Percentiles rank a stretch among this genome's conserved stretches.
Evolutionary conservation across 352 stramenopile genomes (phyloP).

Genomic region (Globisporangium splendens): DNA sequence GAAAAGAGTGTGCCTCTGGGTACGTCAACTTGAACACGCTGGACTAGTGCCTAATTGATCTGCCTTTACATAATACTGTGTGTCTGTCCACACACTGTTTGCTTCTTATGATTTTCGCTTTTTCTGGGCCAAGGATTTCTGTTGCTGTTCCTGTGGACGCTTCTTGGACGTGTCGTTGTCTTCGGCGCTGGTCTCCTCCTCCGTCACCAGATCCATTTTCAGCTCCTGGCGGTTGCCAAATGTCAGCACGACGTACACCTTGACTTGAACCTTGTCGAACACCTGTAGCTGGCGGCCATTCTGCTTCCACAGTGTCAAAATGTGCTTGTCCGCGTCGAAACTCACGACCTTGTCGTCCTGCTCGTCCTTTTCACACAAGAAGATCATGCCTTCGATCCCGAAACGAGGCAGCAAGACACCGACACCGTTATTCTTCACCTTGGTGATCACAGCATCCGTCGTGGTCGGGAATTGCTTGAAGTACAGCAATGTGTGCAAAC

Average conservation of each 20-base stretch:
- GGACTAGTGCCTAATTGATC: no score
- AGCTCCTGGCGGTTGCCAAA: conserved; percentile 83
- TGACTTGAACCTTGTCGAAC: conserved; percentile 77
- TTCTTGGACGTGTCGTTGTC: conserved; percentile 18
- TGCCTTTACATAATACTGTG: no score
- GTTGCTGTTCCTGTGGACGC: no score
- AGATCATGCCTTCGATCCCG: conserved; percentile 97
- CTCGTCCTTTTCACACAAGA: conserved; percentile 78
- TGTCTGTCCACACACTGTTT: no score
- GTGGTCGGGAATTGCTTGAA: conserved; percentile 89
- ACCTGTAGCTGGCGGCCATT: conserved; percentile 56
- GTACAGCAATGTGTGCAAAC: conserved; percentile 97
- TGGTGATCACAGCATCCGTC: conserved; percentile 93
- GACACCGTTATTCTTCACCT: conserved; percentile 94
- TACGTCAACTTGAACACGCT: no score
- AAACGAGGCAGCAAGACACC: conserved; percentile 97
- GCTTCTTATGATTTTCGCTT: no score
- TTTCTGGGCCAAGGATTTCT: no score
- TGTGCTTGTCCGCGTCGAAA: conserved; percentile 52
- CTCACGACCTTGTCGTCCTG: conserved; percentile 46
- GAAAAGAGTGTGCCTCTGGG: no score
- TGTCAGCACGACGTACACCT: conserved; percentile 72
- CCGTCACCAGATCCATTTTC: conserved; percentile 68
- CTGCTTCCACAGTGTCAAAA: conserved; percentile 56
- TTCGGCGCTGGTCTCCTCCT: conserved; percentile 14